Conservation (phyloP, 2,329 filamentous ascomycete species). For the Scytalidium lignicola region DNA sequence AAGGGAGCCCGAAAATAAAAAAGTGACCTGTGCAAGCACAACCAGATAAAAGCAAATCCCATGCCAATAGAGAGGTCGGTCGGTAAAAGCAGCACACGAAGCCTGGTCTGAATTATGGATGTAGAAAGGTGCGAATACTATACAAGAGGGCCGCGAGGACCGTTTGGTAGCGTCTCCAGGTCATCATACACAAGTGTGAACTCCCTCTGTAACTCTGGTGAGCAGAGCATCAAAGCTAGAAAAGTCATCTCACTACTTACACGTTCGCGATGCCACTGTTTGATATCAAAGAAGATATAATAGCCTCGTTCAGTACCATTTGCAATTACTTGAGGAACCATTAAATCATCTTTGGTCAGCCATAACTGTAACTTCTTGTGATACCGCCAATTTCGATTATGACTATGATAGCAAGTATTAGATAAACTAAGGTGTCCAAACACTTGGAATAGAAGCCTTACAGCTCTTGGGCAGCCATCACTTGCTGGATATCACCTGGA, state of each 20-base stretch:
- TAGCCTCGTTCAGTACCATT: constrained; percentile 58
- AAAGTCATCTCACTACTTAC: constrained; percentile 39
- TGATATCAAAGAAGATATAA: constrained; percentile 61
- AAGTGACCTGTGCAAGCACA: background rate
- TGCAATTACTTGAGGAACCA: constrained; percentile 56
- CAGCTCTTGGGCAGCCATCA: constrained; percentile 59
- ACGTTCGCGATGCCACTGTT: constrained; percentile 57
- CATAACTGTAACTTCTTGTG: constrained; percentile 62
- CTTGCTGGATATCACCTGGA: constrained; percentile 57
- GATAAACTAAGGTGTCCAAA: constrained; percentile 7
- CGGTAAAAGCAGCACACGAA: background rate
- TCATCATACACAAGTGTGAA: constrained; percentile 58
- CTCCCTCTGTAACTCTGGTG: constrained; percentile 42
- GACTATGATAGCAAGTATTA: constrained; percentile 32
- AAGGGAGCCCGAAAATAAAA: background rate
- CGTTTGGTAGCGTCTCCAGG: constrained; percentile 41
- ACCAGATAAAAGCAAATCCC: background rate
- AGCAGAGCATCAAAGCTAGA: background rate
- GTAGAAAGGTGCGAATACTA: constrained; percentile 2
- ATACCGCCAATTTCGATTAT: constrained; percentile 62
- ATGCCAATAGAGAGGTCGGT: background rate
- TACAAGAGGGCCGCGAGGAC: constrained; percentile 12
- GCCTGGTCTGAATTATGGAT: background rate
- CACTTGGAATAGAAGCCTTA: constrained; percentile 31
- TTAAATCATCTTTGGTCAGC: constrained; percentile 63